These are phyloP conservation scores for Sphagnum tenellum DNA, from an alignment of 225 moss, liverwort and hornwort species.

Conservation along the genomic window DNA sequence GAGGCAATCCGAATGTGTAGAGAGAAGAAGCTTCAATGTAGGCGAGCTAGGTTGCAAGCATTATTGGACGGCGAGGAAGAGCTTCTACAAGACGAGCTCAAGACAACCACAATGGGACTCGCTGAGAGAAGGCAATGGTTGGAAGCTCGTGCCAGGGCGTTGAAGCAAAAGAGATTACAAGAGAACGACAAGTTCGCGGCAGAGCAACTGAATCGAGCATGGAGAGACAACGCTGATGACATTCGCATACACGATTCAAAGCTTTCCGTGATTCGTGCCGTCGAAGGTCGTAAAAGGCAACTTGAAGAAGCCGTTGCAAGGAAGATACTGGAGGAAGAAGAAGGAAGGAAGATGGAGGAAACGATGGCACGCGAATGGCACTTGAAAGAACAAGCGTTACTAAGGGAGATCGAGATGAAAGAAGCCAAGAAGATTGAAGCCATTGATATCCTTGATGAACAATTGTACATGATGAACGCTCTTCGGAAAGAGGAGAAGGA, in stretches of 20 bases:
- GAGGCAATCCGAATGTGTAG: slow-evolving; percentile 44
- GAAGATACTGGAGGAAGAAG: slow-evolving; percentile 68
- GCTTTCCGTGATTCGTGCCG: slow-evolving; percentile 66
- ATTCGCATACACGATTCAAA: slow-evolving; percentile 82
- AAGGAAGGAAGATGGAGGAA: slow-evolving; percentile 50
- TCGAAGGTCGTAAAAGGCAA: slow-evolving; percentile 85
- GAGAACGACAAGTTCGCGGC: slow-evolving; percentile 63
- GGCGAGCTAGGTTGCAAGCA: slow-evolving; percentile 38
- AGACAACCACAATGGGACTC: slow-evolving; percentile 82
- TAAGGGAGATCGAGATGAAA: slow-evolving; percentile 58
- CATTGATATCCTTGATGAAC: slow-evolving; percentile 69
- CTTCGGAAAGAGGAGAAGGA: slow-evolving; percentile 75
- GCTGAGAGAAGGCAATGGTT: slow-evolving; percentile 81
- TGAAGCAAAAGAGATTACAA: slow-evolving; percentile 63
- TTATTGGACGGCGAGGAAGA: slow-evolving; percentile 73
- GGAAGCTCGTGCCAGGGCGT: slow-evolving; percentile 77
- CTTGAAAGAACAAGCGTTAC: slow-evolving; percentile 62
- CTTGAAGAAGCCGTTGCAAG: slow-evolving; percentile 60
- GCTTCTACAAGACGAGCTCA: slow-evolving; percentile 66
- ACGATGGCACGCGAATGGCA: slow-evolving; percentile 64
- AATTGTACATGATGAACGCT: slow-evolving; percentile 52
- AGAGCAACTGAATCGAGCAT: slow-evolving; percentile 71
- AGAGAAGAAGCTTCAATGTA: slow-evolving; percentile 44
- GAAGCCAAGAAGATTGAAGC: slow-evolving; percentile 85
- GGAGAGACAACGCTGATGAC: slow-evolving; percentile 87